These are phyloP conservation scores for Nemania abortiva DNA, from an alignment of 2,329 filamentous ascomycete species.

Conservation along the genomic window DNA sequence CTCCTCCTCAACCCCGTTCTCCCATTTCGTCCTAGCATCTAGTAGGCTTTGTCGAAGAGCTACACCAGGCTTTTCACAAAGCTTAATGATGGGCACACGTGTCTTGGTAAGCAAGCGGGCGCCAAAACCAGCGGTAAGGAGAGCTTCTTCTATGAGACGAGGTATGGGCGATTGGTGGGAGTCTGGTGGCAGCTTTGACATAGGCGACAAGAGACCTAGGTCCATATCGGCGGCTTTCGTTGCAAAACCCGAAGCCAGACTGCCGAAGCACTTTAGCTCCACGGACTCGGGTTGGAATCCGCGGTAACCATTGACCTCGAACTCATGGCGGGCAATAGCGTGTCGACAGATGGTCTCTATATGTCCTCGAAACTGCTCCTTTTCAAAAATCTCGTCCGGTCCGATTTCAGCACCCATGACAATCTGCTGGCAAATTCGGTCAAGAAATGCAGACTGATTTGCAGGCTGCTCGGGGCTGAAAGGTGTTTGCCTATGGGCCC, in stretches of 20 bases:
- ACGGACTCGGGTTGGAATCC: slow-evolving; percentile 69
- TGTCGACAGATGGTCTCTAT: slow-evolving; percentile 75
- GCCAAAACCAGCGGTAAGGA: slow-evolving; percentile 78
- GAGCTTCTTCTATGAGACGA: slow-evolving; percentile 78
- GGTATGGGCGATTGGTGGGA: slow-evolving; percentile 73
- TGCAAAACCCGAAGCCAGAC: slow-evolving; percentile 85
- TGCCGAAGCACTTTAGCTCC: slow-evolving; percentile 83
- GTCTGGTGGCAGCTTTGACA: slow-evolving; percentile 66
- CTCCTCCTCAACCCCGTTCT: slow-evolving; percentile 63
- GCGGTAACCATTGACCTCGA: slow-evolving; percentile 51
- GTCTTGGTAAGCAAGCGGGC: slow-evolving; percentile 83
- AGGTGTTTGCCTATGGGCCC: slow-evolving; percentile 47
- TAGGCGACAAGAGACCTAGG: slow-evolving; percentile 78
- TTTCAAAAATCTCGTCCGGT: slow-evolving; percentile 72
- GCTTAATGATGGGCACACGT: slow-evolving; percentile 87
- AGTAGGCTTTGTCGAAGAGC: slow-evolving; percentile 71
- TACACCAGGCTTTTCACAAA: slow-evolving; percentile 78
- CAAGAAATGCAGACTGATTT: slow-evolving; percentile 63
- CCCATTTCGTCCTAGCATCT: slow-evolving; percentile 78
- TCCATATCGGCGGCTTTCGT: slow-evolving; percentile 93
- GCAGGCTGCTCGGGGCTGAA: slow-evolving; percentile 59
- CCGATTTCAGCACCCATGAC: slow-evolving; percentile 73
- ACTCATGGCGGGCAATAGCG: slow-evolving; percentile 67
- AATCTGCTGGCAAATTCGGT: slow-evolving; percentile 61
- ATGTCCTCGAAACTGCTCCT: slow-evolving; percentile 75